These are phyloP conservation scores for Arabis hirsuta DNA, from an alignment of 345 rosid genomes.

Conservation along the genomic window DNA sequence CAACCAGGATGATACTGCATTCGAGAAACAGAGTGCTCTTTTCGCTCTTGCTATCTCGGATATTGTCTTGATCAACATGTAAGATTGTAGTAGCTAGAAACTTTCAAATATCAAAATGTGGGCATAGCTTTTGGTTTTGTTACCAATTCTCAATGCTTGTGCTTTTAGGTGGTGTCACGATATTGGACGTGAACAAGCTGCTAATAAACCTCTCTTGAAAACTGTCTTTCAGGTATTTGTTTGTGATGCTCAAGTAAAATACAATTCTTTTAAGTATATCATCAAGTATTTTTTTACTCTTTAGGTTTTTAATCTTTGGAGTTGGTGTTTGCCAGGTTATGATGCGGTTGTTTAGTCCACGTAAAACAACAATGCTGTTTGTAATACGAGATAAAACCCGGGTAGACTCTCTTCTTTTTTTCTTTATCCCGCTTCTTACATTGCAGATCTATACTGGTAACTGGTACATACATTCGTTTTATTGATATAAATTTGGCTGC, in stretches of 20 bases:
- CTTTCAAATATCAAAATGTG: background rate
- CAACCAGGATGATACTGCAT: conserved; percentile 90
- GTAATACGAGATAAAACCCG: conserved; percentile 96
- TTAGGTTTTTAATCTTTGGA: conserved; percentile 37
- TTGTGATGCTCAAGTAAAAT: conserved; percentile 16
- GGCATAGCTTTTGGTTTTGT: background rate
- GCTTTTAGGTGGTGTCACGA: conserved; percentile 94
- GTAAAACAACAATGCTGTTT: conserved; percentile 94
- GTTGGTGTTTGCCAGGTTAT: conserved; percentile 65
- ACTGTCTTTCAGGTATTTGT: conserved; percentile 88
- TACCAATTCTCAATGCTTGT: conserved; percentile 14
- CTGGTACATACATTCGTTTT: conserved; percentile 13
- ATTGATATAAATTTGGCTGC: conserved; percentile 27
- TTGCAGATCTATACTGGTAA: conserved; percentile 22
- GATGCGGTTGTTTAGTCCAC: conserved; percentile 98
- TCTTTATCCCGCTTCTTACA: conserved; percentile 1
- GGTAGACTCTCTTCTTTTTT: conserved; percentile 51
- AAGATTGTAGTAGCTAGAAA: conserved; percentile 38
- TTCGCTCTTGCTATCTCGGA: conserved; percentile 97
- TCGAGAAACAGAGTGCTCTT: conserved; percentile 98
- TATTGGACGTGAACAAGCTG: conserved; percentile 99
- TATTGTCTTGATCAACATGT: conserved; percentile 95
- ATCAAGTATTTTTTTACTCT: background rate
- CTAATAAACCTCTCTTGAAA: conserved; percentile 94
- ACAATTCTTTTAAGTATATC: conserved; percentile 3